phyloP scores from a whole-genome alignment of 2,329 filamentous ascomycete species.

The Alternaria viburni region DNA sequence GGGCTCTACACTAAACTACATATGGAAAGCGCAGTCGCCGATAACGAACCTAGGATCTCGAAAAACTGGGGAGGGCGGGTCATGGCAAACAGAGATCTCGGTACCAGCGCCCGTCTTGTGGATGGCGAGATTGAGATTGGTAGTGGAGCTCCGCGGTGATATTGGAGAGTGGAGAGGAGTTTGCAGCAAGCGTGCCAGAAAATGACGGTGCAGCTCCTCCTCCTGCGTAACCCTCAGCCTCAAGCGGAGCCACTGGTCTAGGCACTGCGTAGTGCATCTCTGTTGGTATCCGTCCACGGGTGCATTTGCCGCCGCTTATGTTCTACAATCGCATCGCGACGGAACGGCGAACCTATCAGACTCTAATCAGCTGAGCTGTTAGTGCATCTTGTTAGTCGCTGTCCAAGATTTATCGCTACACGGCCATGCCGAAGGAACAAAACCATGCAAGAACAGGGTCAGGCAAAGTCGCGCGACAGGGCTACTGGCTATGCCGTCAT shows the following conservation, averaged over 20 bases:
- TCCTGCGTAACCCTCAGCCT: conserved; percentile 10
- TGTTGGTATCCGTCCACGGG: not conserved
- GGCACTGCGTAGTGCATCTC: conserved; percentile 2
- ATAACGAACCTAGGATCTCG: not conserved
- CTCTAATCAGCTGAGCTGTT: not conserved
- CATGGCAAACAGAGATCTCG: not conserved
- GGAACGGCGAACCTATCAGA: not conserved
- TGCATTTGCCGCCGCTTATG: not conserved
- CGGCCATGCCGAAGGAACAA: conserved; percentile 6
- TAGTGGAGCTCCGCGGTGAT: not conserved
- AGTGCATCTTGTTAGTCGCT: conserved; percentile 10
- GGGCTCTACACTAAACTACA: not conserved
- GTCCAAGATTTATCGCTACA: conserved; percentile 1
- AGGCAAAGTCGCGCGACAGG: not conserved
- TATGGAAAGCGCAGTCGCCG: not conserved
- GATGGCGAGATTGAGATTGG: not conserved
- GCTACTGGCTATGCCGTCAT: conserved; percentile 8
- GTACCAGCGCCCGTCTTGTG: not conserved
- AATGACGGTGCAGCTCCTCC: conserved; percentile 1
- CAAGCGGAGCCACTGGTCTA: conserved; percentile 1
- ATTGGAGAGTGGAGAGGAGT: not conserved
- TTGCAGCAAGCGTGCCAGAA: conserved; percentile 8
- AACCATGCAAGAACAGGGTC: not conserved
- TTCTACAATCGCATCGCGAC: not conserved
- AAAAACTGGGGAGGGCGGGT: not conserved